Evolutionary conservation across 306 rosid species (phyloP).

Genomic region (Benincasa hispida): DNA sequence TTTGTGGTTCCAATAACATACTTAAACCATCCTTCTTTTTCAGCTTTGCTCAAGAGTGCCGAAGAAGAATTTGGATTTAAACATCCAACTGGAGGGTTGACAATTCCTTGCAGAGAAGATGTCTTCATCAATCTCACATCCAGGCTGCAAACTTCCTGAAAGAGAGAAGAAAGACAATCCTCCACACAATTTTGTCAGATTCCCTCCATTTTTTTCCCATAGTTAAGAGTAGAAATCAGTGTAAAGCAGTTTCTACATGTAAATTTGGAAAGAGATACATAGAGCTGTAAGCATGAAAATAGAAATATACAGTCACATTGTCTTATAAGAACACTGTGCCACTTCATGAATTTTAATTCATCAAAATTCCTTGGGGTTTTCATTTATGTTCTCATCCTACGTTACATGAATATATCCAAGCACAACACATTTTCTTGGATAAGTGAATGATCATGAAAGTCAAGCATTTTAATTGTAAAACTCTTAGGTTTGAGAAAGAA

Average conservation of each 20-base stretch:
- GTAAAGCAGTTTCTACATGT: not conserved
- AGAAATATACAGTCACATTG: not conserved
- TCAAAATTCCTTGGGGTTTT: not conserved
- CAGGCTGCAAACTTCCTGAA: slow-evolving; percentile 4
- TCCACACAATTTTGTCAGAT: not conserved
- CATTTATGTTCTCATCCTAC: not conserved
- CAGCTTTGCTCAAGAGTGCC: slow-evolving; percentile 18
- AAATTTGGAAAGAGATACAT: not conserved
- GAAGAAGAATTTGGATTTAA: slow-evolving; percentile 38
- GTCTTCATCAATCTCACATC: slow-evolving; percentile 16
- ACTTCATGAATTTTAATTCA: not conserved
- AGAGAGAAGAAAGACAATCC: not conserved
- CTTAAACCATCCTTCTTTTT: slow-evolving; percentile 28
- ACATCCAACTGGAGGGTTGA: slow-evolving; percentile 45
- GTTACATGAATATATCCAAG: not conserved
- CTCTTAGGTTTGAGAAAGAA: too few species aligned
- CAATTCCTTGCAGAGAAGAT: slow-evolving; percentile 32
- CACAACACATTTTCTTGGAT: not conserved
- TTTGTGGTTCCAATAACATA: slow-evolving; percentile 27
- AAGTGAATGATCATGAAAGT: not conserved
- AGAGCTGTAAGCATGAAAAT: not conserved
- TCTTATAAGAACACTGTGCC: not conserved
- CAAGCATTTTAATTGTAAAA: not conserved
- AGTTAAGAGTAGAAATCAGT: not conserved
- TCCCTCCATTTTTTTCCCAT: not conserved